Base-by-base conservation (phyloP, 768 basidiomycete species). In the Pisolithus sp. region DNA sequence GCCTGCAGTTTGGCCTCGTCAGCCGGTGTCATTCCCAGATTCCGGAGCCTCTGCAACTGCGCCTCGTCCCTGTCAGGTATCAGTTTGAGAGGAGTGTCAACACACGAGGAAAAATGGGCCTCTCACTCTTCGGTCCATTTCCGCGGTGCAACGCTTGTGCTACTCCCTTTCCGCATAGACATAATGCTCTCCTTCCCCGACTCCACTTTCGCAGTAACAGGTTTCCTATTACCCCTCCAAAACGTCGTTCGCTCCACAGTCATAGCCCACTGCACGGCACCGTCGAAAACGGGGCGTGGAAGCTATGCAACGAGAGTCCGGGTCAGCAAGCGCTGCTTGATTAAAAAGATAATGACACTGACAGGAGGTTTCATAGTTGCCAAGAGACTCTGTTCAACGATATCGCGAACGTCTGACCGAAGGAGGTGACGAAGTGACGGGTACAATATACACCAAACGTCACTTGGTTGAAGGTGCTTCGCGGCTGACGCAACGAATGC, bases 391-490 rank as follows among this genome's bases (percentile, higher is more conserved):
- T 76, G 76, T 53, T 89, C 90, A 46, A 88, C 80, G 44, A 97
- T 79, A 7, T 76, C 75, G 2, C 75, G 76, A 20, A 97, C 73
- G 58, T 98, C 96, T 2, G 84, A 89, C 52, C 85, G 86, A 37
- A 98, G 73, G 53, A 93, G 83, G 59, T 93, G 86, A 43, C 89
- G 79, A 39, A 98, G 69, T 0, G 88, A 89, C 0, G 96, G 95
- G 59, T 98, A 98, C 8, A 99, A 68, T 39, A 98, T 95, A 61
- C 93, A 97, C 95, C 96, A 98, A 20, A 92, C 84, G 62, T 99
- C 96, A 49, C 91, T 93, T 2, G 75, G 68, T 0, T 87, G 88
- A 6, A 99, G 77, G 56, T 89, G 85, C 40, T 84, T 82, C 2
- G 88, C 85, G 8, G 91, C 86, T 4, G 91, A 84, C 2, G 90